These are phyloP conservation scores for Suillus occidentalis DNA, from an alignment of 768 basidiomycete genomes.

Conservation along the genomic window DNA sequence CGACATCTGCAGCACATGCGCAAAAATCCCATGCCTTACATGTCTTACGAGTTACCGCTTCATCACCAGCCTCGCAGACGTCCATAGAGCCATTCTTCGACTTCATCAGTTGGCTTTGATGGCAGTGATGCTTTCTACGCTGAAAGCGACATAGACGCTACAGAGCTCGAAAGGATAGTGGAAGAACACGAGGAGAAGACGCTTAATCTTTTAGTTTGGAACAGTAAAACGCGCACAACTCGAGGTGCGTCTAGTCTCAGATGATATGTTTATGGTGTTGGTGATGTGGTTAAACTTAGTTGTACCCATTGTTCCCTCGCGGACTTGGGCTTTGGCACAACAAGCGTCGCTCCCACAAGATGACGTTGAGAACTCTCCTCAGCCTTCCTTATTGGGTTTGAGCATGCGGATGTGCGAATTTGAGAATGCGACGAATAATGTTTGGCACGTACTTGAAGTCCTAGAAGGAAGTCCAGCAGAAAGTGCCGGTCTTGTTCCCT, in stretches of 20 bases:
- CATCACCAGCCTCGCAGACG: constrained; percentile 88
- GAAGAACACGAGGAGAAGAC: constrained; percentile 74
- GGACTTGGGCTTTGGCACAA: constrained; percentile 68
- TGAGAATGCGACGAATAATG: constrained; percentile 83
- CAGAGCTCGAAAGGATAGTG: constrained; percentile 76
- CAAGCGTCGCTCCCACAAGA: constrained; percentile 38
- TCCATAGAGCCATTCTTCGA: constrained; percentile 91
- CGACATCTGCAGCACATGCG: constrained; percentile 37
- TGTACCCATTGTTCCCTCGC: constrained; percentile 81
- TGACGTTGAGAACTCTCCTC: constrained; percentile 44
- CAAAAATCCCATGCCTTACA: constrained; percentile 62
- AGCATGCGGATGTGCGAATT: constrained; percentile 94
- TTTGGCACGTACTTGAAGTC: constrained; percentile 98
- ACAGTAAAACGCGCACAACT: constrained; percentile 70
- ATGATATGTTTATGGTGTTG: neutral
- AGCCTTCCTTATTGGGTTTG: constrained; percentile 91
- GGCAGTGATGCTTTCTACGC: constrained; percentile 59
- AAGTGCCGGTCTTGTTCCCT: constrained; percentile 93
- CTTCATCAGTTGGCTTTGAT: constrained; percentile 85
- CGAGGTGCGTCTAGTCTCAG: constrained; percentile 49
- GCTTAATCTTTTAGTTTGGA: constrained; percentile 80
- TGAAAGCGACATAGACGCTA: constrained; percentile 59
- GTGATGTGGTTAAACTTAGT: constrained; percentile 44
- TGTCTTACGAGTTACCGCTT: constrained; percentile 85
- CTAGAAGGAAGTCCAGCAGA: constrained; percentile 96